These are phyloP conservation scores for Linderniella brevidens DNA, from an alignment of 257 asterid species.

Conservation along the genomic window DNA sequence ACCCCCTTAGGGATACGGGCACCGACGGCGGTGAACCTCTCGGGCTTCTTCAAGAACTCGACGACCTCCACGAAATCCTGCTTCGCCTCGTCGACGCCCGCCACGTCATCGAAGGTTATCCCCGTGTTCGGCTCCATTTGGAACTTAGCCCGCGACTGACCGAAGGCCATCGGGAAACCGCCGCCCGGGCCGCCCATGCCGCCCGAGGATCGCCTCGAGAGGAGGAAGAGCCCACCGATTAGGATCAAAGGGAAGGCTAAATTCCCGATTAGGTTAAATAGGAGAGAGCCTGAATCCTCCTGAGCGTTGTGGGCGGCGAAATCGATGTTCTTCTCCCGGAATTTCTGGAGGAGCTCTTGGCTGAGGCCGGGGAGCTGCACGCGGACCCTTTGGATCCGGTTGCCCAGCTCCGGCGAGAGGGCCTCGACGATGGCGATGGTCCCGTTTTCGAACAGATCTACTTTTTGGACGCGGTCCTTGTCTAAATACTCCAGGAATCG, in stretches of 20 bases:
- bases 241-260: conserved; percentile 77
- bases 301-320: conserved; percentile 94
- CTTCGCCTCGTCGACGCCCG: conserved; percentile 97
- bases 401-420: conserved; percentile 77
- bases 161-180: conserved; percentile 62
- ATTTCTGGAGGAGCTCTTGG: conserved; percentile 95
- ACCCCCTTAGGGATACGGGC: conserved; percentile 99
- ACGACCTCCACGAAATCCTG: conserved; percentile 97
- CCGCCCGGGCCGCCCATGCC: conserved; percentile 99
- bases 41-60: conserved; percentile 91
- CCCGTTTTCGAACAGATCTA: conserved; percentile 81
- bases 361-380: conserved; percentile 94
- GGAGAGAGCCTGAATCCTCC: conserved; percentile 81
- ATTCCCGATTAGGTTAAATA: conserved; percentile 72
- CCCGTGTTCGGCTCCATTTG: conserved; percentile 96
- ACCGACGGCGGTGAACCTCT: conserved; percentile 92
- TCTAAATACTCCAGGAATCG: conserved; percentile 92
- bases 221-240: conserved; percentile 93
- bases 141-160: conserved; percentile 89
- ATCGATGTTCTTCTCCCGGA: conserved; percentile 83
- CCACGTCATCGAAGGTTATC: conserved; percentile 94
- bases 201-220: conserved; percentile 75
- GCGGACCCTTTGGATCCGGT: conserved; percentile 79
- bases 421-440: conserved; percentile 96
- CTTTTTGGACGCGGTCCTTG: conserved; percentile 70